Percentiles rank a stretch among this genome's conserved stretches.
Conservation (phyloP, 2,329 filamentous ascomycete species). For the Periconia sp. region DNA sequence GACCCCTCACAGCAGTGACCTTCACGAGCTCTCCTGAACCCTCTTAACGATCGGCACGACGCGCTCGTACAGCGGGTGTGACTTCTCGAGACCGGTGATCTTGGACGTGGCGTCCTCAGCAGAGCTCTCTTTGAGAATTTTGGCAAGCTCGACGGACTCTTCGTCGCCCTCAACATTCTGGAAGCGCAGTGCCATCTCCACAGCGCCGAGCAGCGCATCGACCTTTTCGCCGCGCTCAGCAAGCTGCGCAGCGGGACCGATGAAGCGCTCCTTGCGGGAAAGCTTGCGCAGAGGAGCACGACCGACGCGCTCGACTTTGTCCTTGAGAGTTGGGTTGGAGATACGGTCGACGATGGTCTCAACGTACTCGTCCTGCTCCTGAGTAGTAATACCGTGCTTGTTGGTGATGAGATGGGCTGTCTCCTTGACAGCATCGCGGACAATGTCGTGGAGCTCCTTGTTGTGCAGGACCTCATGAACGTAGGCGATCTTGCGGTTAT, state of each 20-base stretch:
- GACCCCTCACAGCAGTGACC: slow-evolving; percentile 5
- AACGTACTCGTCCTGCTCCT: slow-evolving; percentile 85
- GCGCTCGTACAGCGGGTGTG: slow-evolving; percentile 77
- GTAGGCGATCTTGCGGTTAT: slow-evolving; percentile 82
- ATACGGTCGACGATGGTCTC: slow-evolving; percentile 92
- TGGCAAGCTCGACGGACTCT: slow-evolving; percentile 83
- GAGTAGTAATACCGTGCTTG: slow-evolving; percentile 79
- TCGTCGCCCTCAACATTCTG: slow-evolving; percentile 92
- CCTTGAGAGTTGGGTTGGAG: slow-evolving; percentile 90
- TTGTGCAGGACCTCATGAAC: slow-evolving; percentile 90
- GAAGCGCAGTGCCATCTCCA: slow-evolving; percentile 94
- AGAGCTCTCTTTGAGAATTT: slow-evolving; percentile 77
- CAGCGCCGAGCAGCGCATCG: slow-evolving; percentile 76
- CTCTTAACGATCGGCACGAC: slow-evolving; percentile 80
- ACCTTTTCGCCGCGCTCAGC: slow-evolving; percentile 79
- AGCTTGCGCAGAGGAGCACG: slow-evolving; percentile 94
- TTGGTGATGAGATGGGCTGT: slow-evolving; percentile 83
- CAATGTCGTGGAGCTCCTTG: slow-evolving; percentile 77
- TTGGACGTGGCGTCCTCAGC: slow-evolving; percentile 78
- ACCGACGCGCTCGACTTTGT: slow-evolving; percentile 92
- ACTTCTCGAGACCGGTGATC: slow-evolving; percentile 79
- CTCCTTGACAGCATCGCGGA: slow-evolving; percentile 80
- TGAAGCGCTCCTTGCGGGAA: slow-evolving; percentile 92
- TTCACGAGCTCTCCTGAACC: slow-evolving; percentile 67
- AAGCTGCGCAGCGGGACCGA: slow-evolving; percentile 87